Evolutionary conservation across 2,329 filamentous ascomycete genomes (phyloP), one percentile per base, ranked within the genome.

Genomic region (Aspergillus neoniger): DNA sequence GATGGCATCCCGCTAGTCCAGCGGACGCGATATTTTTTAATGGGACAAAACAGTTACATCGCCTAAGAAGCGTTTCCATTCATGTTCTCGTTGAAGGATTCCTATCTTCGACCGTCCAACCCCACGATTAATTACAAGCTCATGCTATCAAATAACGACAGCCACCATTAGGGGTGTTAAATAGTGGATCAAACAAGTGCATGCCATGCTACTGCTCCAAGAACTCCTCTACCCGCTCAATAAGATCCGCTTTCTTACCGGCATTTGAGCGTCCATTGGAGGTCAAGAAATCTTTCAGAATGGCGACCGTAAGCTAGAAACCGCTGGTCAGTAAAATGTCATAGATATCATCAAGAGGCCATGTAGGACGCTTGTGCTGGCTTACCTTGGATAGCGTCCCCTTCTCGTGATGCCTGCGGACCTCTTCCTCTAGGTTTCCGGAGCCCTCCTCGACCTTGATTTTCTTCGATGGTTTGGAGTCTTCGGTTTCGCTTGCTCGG

Each of bases 241-340:
- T 71, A 32, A 84, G 71, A 59, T 83, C 81, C 5, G 76, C 79
- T 63, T 84, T 84, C 66, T 81, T 83, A 2, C 81, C 81, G 21
- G 73, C 69, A 9, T 70, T 67, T 28, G 76, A 69, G 15, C 82
- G 70, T 47, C 78, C 76, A 58, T 81, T 79, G 4, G 69, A 60
- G n/a, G 66, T 69, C 17, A 83, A 69, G 65, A 81, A 84, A 1
- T 77, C 76, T 61, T 81, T 83, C 38, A 84, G 68, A 19, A 76
- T 68, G 12, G 75, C 67, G 17, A 83, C 74, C 4, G 80, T 83
- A 66, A 83, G 74, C 76, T 79, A 56, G 47, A 30, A 53, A 8
- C 15, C 8, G 28, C 36, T 39, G 25, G 57, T 69, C 55, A 63
- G 57, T 58, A 15, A 4, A 7, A n/a, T 50, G 9, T 10, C 3